Evolutionary conservation across 2,329 filamentous ascomycete species (phyloP).

Genomic region (Metarhizium rileyi): DNA sequence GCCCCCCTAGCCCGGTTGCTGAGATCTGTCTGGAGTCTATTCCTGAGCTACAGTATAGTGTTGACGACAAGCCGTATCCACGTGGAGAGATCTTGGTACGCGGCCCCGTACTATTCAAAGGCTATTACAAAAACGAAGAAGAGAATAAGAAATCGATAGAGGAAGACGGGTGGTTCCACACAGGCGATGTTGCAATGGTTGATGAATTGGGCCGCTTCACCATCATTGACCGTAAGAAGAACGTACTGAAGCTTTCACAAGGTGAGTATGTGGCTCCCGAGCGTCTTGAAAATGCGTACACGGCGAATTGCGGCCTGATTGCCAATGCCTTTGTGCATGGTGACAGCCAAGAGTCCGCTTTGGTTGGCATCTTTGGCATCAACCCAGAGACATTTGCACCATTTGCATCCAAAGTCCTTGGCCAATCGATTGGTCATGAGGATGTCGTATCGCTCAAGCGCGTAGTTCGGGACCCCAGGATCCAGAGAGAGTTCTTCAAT

Average conservation of each 20-base stretch:
- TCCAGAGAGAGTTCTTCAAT: constrained; percentile 65
- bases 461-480: constrained; percentile 56
- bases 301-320: constrained; percentile 70
- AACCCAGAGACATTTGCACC: constrained; percentile 74
- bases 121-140: constrained; percentile 83
- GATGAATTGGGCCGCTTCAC: constrained; percentile 78
- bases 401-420: constrained; percentile 69
- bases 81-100: constrained; percentile 83
- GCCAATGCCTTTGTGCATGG: constrained; percentile 83
- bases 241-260: constrained; percentile 91
- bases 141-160: constrained; percentile 79
- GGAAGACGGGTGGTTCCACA: constrained; percentile 91
- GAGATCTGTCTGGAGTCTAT: constrained; percentile 80
- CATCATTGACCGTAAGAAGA: constrained; percentile 96
- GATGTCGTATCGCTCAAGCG: constrained; percentile 59
- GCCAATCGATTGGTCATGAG: constrained; percentile 50
- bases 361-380: constrained; percentile 82
- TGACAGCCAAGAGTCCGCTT: constrained; percentile 67
- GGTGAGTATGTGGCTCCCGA: constrained; percentile 97
- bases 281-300: constrained; percentile 89
- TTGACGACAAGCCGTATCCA: constrained; percentile 78
- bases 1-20: constrained; percentile 53
- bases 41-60: constrained; percentile 86
- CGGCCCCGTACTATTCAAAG: constrained; percentile 68
- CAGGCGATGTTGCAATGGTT: constrained; percentile 80